Evolutionary conservation across 73 alveolate genomes (phyloP).

Genomic region (Tetrahymena malaccensis): DNA sequence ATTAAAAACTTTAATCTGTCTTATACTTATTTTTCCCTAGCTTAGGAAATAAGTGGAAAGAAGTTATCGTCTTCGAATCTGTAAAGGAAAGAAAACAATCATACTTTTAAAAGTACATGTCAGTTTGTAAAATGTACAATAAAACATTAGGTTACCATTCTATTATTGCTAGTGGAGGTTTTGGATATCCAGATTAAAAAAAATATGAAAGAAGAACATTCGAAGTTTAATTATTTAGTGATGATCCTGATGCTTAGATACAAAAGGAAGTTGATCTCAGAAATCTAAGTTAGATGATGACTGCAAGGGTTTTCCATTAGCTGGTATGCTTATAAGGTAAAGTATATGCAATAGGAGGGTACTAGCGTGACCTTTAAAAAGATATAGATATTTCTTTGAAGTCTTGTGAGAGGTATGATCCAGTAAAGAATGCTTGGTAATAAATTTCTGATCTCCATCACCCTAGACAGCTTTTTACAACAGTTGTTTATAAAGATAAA

Average conservation of each 20-base stretch:
- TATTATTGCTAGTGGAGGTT: not conserved
- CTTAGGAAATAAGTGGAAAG: not conserved
- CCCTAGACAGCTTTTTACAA: not conserved
- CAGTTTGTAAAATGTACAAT: not conserved
- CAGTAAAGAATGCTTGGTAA: not conserved
- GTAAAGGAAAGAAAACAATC: not conserved
- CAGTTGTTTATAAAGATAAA: not conserved
- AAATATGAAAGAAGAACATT: not conserved
- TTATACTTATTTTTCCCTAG: not conserved
- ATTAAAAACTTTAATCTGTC: not conserved
- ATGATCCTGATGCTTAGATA: not conserved
- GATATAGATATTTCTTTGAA: not conserved
- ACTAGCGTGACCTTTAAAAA: not conserved
- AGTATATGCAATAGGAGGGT: not conserved
- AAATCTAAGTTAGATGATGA: not conserved
- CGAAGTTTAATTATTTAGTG: not conserved
- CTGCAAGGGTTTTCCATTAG: not conserved
- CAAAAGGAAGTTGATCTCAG: not conserved
- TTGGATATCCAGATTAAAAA: not conserved
- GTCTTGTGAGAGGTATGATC: not conserved
- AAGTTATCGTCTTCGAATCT: not conserved
- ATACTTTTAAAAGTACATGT: not conserved
- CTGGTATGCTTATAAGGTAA: not conserved
- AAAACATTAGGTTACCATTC: not conserved
- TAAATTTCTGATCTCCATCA: not conserved